Percentiles rank a stretch among this genome's conserved stretches.
Conservation (phyloP, 2,329 filamentous ascomycete species). For the Colletotrichum gloeosporioides region DNA sequence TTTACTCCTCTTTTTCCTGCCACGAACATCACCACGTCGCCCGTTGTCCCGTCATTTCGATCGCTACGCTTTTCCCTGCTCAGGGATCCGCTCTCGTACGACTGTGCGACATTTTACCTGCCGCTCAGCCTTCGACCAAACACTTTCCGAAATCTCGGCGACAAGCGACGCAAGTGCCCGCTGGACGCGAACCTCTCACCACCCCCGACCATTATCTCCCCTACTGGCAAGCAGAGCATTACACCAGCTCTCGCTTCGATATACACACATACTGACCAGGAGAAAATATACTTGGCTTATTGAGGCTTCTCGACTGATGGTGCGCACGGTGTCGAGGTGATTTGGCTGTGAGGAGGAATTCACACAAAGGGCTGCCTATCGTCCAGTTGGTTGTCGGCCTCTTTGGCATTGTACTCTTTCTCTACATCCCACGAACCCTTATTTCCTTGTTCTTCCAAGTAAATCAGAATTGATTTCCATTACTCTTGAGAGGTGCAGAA, state of each 20-base stretch:
- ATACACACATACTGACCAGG: conserved; percentile 6
- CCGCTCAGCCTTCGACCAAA: background rate
- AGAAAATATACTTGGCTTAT: conserved; percentile 6
- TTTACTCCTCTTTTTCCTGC: conserved; percentile 16
- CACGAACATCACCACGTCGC: conserved; percentile 5
- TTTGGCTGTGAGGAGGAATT: conserved; percentile 24
- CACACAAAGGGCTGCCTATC: conserved; percentile 25
- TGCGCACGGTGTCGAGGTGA: conserved; percentile 23
- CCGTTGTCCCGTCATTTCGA: background rate
- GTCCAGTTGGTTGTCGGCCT: conserved; percentile 23
- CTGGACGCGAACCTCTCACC: background rate
- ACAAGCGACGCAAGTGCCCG: conserved; percentile 19
- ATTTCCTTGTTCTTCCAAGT: conserved; percentile 34
- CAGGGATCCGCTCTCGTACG: background rate
- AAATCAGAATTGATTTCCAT: conserved; percentile 61
- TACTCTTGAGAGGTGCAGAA: conserved; percentile 37
- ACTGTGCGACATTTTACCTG: background rate
- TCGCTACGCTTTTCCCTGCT: background rate
- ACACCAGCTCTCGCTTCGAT: background rate
- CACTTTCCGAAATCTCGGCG: background rate
- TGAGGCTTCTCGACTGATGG: conserved; percentile 23
- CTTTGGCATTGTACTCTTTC: conserved; percentile 29
- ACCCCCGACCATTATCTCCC: background rate
- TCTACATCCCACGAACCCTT: conserved; percentile 19
- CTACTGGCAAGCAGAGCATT: background rate